phyloP scores from a whole-genome alignment of 495 filamentous ascomycete genomes.

The Aspergillus campestris region DNA sequence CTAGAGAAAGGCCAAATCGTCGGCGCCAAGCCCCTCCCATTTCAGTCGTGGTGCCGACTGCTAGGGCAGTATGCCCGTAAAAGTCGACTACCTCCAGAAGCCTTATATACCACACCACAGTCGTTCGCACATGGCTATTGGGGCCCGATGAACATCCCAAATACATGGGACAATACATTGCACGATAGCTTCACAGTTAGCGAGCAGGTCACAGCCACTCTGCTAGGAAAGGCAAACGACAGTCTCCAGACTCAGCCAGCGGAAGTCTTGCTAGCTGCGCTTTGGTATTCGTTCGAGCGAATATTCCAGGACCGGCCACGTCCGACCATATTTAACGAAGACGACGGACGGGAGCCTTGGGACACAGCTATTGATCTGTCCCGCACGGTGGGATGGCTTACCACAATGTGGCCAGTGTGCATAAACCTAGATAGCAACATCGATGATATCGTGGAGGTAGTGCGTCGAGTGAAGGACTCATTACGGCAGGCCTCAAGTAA shows the following conservation, averaged over 20 bases:
- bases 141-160: no score
- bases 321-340: constrained; percentile 39
- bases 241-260: constrained; percentile 30
- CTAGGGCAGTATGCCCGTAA: constrained; percentile 6
- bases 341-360: constrained; percentile 35
- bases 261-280: constrained; percentile 35
- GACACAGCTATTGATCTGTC: constrained; percentile 33
- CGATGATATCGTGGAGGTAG: constrained; percentile 1
- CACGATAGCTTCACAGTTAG: constrained; percentile 22
- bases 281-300: constrained; percentile 29
- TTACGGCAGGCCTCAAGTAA: constrained; percentile 10
- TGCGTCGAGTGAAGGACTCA: constrained; percentile 5
- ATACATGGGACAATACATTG: no score
- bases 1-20: constrained; percentile 15
- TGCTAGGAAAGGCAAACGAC: constrained; percentile 21
- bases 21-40: constrained; percentile 34
- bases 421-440: background rate
- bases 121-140: no score
- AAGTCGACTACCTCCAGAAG: no score
- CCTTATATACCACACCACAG: no score
- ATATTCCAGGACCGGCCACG: constrained; percentile 33
- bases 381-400: constrained; percentile 44
- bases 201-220: constrained; percentile 16
- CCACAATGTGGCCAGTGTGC: constrained; percentile 24
- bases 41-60: constrained; percentile 41